Percentiles rank a stretch among this genome's conserved stretches.
Evolutionary conservation across 257 asterid species (phyloP).

Genomic region (Nicotiana tomentosiformis): DNA sequence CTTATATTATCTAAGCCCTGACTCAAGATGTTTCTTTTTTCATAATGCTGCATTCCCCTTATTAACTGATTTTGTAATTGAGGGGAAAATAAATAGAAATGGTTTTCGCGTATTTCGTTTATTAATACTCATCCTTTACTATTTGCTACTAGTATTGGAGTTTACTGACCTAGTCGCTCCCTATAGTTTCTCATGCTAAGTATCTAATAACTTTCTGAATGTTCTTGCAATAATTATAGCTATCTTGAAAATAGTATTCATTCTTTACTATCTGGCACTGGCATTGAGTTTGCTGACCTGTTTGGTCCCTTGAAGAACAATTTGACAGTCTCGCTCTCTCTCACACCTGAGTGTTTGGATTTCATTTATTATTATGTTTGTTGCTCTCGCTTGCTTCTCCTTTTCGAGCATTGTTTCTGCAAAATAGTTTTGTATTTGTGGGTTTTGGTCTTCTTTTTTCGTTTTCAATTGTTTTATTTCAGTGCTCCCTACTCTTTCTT

Average conservation of each 20-base stretch:
- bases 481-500: background rate
- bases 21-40: background rate
- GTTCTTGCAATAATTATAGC: background rate
- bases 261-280: background rate
- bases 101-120: background rate
- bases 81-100: background rate
- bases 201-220: background rate
- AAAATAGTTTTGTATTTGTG: no score
- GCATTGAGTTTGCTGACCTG: background rate
- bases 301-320: background rate
- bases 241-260: background rate
- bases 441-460: background rate
- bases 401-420: background rate
- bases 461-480: background rate
- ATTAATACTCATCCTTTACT: no score
- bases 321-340: background rate
- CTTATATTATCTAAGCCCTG: background rate
- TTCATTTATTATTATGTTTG: background rate
- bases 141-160: background rate
- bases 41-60: background rate
- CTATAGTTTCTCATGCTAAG: background rate
- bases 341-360: background rate
- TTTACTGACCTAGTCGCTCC: background rate
- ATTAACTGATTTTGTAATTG: background rate
- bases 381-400: background rate